Percentiles rank a stretch among this genome's conserved stretches.
These are phyloP conservation scores for Magnaporthales sp. DNA, from an alignment of 2,329 filamentous ascomycete genomes.

Conservation along the genomic window DNA sequence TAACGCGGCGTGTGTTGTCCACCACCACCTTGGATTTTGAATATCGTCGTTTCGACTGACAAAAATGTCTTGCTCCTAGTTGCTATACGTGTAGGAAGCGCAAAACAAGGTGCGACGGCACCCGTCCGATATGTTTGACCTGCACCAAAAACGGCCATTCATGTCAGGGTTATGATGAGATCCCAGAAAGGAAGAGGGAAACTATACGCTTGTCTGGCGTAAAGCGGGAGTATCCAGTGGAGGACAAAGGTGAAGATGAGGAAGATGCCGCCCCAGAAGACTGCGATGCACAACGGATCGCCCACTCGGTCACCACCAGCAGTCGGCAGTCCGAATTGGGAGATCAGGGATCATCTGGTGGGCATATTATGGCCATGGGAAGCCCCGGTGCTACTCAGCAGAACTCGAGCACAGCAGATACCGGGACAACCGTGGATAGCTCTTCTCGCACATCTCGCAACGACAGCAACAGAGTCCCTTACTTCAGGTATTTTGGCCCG, in stretches of 20 bases:
- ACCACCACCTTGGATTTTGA: not conserved
- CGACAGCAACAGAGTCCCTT: constrained; percentile 64
- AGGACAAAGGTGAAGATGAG: constrained; percentile 24
- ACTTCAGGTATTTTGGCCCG: constrained; percentile 84
- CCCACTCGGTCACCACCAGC: not conserved
- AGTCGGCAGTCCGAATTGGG: not conserved
- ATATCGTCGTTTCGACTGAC: not conserved
- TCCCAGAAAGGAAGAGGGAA: constrained; percentile 35
- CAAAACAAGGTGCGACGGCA: constrained; percentile 68
- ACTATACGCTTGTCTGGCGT: constrained; percentile 13
- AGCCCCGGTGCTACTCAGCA: no score
- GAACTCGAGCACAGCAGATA: no score
- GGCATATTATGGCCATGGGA: no score
- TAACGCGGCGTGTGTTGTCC: constrained; percentile 61
- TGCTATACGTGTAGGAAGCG: constrained; percentile 47
- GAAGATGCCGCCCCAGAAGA: constrained; percentile 21
- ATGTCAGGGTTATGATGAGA: constrained; percentile 59
- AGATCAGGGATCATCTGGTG: no score
- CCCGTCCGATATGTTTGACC: constrained; percentile 63
- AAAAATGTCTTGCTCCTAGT: not conserved
- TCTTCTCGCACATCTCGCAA: constrained; percentile 40
- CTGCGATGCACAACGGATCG: constrained; percentile 13
- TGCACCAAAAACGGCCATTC: constrained; percentile 63
- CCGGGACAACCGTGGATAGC: no score
- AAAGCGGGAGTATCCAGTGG: constrained; percentile 9